These are phyloP conservation scores for Gossypium bickii DNA, from an alignment of 345 rosid species.

Conservation along the genomic window DNA sequence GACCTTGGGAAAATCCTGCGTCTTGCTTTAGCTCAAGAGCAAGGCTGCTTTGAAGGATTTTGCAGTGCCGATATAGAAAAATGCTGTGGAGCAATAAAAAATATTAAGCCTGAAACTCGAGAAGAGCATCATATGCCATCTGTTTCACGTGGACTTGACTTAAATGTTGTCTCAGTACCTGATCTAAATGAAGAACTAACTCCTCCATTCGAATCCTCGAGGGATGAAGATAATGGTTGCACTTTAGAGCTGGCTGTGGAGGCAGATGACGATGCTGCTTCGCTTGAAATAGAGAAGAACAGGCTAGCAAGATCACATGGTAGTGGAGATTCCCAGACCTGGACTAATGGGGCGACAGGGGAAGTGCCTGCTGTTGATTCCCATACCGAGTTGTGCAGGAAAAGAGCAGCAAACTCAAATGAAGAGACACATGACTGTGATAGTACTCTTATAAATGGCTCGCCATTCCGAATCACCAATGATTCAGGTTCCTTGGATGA, in stretches of 20 bases:
- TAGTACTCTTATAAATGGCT: slow-evolving; percentile 68
- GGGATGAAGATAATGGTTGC: slow-evolving; percentile 82
- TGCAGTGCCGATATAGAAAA: slow-evolving; percentile 60
- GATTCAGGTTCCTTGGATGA: slow-evolving; percentile 62
- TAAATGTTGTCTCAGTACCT: slow-evolving; percentile 79
- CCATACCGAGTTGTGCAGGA: slow-evolving; percentile 54
- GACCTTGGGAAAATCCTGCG: slow-evolving; percentile 68
- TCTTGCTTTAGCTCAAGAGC: slow-evolving; percentile 70
- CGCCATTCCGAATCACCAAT: slow-evolving; percentile 43
- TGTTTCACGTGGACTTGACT: slow-evolving; percentile 58
- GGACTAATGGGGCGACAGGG: slow-evolving; percentile 37
- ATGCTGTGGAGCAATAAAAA: slow-evolving; percentile 43
- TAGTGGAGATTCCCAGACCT: slow-evolving; percentile 50
- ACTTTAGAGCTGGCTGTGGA: slow-evolving; percentile 55
- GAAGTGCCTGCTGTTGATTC: slow-evolving; percentile 66
- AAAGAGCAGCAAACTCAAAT: slow-evolving; percentile 41
- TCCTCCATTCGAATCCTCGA: slow-evolving; percentile 71
- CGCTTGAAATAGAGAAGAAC: slow-evolving; percentile 56
- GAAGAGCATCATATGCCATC: slow-evolving; percentile 43
- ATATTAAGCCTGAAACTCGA: slow-evolving; percentile 28
- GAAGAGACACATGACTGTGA: slow-evolving; percentile 79
- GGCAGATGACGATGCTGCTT: slow-evolving; percentile 69
- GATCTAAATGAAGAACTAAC: slow-evolving; percentile 87
- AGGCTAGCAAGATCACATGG: slow-evolving; percentile 56
- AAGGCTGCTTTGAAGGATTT: slow-evolving; percentile 57